Base-by-base conservation (phyloP, 78 protist species). In the Dictyostelium citrinum region DNA sequence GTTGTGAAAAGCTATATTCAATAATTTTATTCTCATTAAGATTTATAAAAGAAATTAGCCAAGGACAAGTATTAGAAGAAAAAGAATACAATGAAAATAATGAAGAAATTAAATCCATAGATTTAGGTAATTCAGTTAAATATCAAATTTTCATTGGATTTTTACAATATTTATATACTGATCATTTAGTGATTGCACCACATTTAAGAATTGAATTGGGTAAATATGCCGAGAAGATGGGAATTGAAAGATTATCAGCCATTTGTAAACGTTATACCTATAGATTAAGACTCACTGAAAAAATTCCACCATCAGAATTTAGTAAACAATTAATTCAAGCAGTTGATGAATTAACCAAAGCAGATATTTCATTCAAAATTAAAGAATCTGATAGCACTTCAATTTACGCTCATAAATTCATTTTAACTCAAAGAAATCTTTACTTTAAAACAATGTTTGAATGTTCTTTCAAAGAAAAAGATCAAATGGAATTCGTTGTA, bases 391-490 rank as follows among this genome's bases (percentile, higher is more conserved):
- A 78, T 43, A 29, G 20, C 2, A 22, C 49, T 3, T n/a, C n/a
- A 2, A 41, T 88, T 22, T 60, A 61, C 9, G 82, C 93, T 2
- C 93, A 88, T 55, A 88, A 88, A 33, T 68, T n/a, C 10, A 75
- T 88, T n/a, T 55, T 88, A 24, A 9, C 72, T 2, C 16, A 74
- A 8, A 70, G 95, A 37, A 84, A 84, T 33, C 74, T 41, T 3
- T 91, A 91, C 16, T 91, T 91, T 39, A 78, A 83, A 33, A 91
- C 93, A 43, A 84, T 91, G 91, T 91, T 91, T 80, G 90, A 81
- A 67, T 84, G 91, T 55, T 81, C 90, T 49, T 91, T 91, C 80
- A 71, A 78, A 55, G 95, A 91, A 24, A 83, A 68, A 22, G 85
- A 82, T 27, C 92, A 91, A 68, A n/a, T 33, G 16, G 46, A 79